Conservation (phyloP, 768 basidiomycete species). For the Kwoniella sp. region DNA sequence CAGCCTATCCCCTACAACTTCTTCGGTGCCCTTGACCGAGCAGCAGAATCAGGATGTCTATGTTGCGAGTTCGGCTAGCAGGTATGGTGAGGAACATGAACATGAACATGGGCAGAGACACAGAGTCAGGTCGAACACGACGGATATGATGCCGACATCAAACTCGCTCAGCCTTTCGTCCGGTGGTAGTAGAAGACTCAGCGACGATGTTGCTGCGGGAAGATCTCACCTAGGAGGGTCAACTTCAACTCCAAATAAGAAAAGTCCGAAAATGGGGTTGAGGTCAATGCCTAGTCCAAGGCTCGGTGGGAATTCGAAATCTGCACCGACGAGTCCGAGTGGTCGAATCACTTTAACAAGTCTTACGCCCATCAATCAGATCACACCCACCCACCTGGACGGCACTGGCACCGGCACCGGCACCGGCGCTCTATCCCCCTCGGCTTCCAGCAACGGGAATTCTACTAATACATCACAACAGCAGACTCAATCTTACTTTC, state of each 20-base stretch:
- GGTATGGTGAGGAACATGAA: too few relatives aligned
- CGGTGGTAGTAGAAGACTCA: neutral
- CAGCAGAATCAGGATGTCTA: neutral
- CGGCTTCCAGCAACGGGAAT: too few relatives aligned
- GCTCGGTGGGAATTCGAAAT: conserved; percentile 1
- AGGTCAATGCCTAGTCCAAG: neutral
- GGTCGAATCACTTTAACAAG: conserved; percentile 6
- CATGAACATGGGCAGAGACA: too few relatives aligned
- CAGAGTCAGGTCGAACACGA: neutral
- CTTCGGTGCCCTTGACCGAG: neutral
- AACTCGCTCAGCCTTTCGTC: neutral
- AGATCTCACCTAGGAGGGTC: too few relatives aligned
- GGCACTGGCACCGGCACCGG: neutral
- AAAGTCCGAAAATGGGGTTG: neutral
- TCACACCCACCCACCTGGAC: conserved; percentile 10
- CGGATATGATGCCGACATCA: neutral
- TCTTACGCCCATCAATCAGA: conserved; percentile 9
- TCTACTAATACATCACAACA: neutral
- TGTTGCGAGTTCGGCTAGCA: too few relatives aligned
- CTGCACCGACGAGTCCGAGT: conserved; percentile 19
- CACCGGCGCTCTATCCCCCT: too few relatives aligned
- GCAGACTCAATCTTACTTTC: neutral
- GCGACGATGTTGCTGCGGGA: neutral
- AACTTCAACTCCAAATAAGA: neutral
- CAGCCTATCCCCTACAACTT: neutral